These are phyloP conservation scores for Penicillium antarcticum DNA, from an alignment of 495 filamentous ascomycete species.

Conservation along the genomic window DNA sequence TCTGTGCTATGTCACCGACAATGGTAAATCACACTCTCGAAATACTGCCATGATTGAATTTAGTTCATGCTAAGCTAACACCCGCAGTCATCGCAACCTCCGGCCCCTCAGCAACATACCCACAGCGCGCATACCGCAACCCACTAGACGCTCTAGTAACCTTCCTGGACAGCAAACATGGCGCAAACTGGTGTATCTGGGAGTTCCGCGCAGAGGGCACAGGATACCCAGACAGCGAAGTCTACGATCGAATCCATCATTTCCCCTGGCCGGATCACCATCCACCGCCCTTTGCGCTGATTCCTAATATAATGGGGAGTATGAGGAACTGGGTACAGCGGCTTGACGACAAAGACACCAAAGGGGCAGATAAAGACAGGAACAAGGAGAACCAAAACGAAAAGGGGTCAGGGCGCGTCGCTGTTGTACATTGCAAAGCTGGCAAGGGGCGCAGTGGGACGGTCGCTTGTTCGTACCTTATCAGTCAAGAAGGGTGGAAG, in stretches of 20 bases:
- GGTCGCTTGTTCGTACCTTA: slow-evolving; percentile 80
- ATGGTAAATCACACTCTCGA: slow-evolving; percentile 41
- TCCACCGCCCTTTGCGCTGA: slow-evolving; percentile 85
- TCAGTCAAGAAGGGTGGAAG: slow-evolving; percentile 85
- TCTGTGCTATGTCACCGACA: slow-evolving; percentile 91
- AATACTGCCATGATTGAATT: too few species aligned
- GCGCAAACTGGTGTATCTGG: slow-evolving; percentile 85
- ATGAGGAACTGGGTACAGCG: slow-evolving; percentile 83
- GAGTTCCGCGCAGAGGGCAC: slow-evolving; percentile 97
- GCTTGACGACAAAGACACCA: slow-evolving; percentile 29
- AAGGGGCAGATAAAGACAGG: slow-evolving; percentile 6
- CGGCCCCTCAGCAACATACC: slow-evolving; percentile 82
- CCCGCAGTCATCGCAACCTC: slow-evolving; percentile 67
- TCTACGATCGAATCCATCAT: slow-evolving; percentile 78
- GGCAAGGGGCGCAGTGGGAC: slow-evolving; percentile 95
- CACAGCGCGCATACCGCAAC: slow-evolving; percentile 87
- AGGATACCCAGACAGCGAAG: slow-evolving; percentile 86
- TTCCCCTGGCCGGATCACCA: slow-evolving; percentile 98
- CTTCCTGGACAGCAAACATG: slow-evolving; percentile 84
- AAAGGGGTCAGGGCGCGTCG: slow-evolving; percentile 53
- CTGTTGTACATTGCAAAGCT: slow-evolving; percentile 95
- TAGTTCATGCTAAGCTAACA: neutral
- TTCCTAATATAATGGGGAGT: slow-evolving; percentile 81
- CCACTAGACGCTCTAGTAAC: slow-evolving; percentile 79
- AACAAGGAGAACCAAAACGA: slow-evolving; percentile 3